Evolutionary conservation across 805 yeast genomes (phyloP), one percentile per base, ranked within the genome.

Genomic region (Myxozyma mucilagina): DNA sequence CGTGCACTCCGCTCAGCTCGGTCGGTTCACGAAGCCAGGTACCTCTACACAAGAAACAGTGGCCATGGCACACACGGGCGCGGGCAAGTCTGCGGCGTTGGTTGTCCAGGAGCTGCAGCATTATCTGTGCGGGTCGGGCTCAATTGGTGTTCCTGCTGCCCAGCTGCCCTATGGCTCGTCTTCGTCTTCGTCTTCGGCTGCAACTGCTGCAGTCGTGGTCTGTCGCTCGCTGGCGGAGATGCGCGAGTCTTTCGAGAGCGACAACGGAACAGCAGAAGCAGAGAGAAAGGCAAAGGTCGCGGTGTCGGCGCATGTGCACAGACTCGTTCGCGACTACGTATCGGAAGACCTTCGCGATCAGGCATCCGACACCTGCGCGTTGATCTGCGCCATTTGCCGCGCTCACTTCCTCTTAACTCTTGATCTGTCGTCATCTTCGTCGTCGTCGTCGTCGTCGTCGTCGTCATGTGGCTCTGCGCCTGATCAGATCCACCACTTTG

Each of bases 31-130:
- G n/a, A n/a, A n/a, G n/a, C n/a, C n/a, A n/a, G n/a, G n/a, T n/a
- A n/a, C n/a, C n/a, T n/a, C n/a, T n/a, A n/a, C n/a, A n/a, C n/a
- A n/a, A n/a, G n/a, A 41, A 41, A 14, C 16, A 7, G 6, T 20
- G 20, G 44, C 44, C 13, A 58, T 56, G 57, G 38, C 41, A 38
- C 47, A 54, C n/a, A 41, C 41, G n/a, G 58, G 61, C 39, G 58
- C 66, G 9, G 66, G 66, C 41, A 59, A 59, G 47, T 59, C 66
- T 11, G 57, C 63, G 31, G 61, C 66, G 38, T 56, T 62, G 20
- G 29, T 62, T 13, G 14, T 62, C n/a, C 59, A 53, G 58, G 47
- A 57, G 57, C 36, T 62, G 18, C 45, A 18, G 31, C 55, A 59
- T 34, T 59, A 62, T 38, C 57, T 62, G 8, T 51, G 61, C n/a